Evolutionary conservation across 108 stramenopile genomes (phyloP), one percentile per base, ranked within the genome.

Genomic region (Asterionellopsis glacialis): DNA sequence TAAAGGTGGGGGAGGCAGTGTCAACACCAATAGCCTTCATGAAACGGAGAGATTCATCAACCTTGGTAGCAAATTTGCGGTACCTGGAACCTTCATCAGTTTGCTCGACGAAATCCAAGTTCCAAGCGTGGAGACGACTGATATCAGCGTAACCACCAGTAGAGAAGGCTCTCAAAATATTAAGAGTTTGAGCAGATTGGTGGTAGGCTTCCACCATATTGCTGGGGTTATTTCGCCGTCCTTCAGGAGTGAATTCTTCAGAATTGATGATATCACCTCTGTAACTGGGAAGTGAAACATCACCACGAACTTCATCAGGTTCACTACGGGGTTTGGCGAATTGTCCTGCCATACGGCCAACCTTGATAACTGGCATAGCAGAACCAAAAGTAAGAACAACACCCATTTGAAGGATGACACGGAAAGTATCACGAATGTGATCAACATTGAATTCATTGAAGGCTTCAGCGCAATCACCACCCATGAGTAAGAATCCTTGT

Each of bases 381-480:
- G 90, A 83, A 25, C 98, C 98, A 76, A 93, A 98, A 49, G 97
- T 96, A 72, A 98, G 62, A 10, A 96, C 88, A 26, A 98, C 83
- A 16, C 95, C 76, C 98, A 97, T 97, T 74, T 94, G 93, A 62
- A 95, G 68, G 24, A 95, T 66, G 41, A 95, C 84, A 40, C 94
- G 85, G 82, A 97, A 97, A 55, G 95, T 92, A 67, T 96, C 96
- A 33, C 96, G 85, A 33, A 97, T 82, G 59, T 96, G 94, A 75
- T 96, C 91, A 13, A 92, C 95, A 65, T 90, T 88, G 80, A 93
- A 95, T 64, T 95, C 89, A 51, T 91, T 79, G 67, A 98, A 96
- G 60, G 86, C 76, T 72, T 98, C 97, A 22, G 98, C 97, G 73
- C 97, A 99, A 75, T 99, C 98, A 11, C 98, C 98, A 12, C 97